Percentiles rank a stretch among this genome's conserved stretches.
phyloP scores from a whole-genome alignment of 2,329 filamentous ascomycete species.

The Monosporascus sp. region DNA sequence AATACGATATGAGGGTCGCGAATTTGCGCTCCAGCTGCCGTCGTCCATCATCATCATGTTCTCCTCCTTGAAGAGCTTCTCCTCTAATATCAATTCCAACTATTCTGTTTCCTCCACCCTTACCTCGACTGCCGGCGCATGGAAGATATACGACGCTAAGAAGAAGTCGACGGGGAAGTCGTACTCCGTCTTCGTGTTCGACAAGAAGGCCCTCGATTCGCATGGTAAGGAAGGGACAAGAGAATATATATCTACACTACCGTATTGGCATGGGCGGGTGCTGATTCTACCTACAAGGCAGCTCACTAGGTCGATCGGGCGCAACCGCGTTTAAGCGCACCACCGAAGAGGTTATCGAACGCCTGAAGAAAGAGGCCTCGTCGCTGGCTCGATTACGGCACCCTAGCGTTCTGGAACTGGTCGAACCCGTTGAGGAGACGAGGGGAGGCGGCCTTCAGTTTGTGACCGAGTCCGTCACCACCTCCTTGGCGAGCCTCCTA shows the following conservation, averaged over 20 bases:
- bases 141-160: conserved; percentile 97
- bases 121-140: conserved; percentile 79
- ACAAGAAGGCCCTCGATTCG: conserved; percentile 76
- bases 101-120: conserved; percentile 75
- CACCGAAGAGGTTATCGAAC: conserved; percentile 85
- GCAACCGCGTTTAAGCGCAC: conserved; percentile 69
- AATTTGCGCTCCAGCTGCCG: conserved; percentile 7
- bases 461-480: conserved; percentile 85
- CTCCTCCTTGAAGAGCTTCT: conserved; percentile 88
- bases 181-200: conserved; percentile 91
- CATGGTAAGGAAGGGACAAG: conserved; percentile 32
- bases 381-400: conserved; percentile 84
- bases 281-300: conserved; percentile 24
- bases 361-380: conserved; percentile 85
- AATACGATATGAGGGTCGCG: conserved; percentile 22
- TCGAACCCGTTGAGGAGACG: conserved; percentile 93
- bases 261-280: background rate
- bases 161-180: conserved; percentile 89
- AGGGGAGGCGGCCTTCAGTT: conserved; percentile 90
- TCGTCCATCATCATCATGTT: conserved; percentile 73
- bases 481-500: conserved; percentile 76
- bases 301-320: conserved; percentile 55
- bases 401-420: conserved; percentile 84
- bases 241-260: background rate
- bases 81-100: conserved; percentile 85